These are phyloP conservation scores for Oldenlandia corymbosa DNA, from an alignment of 257 asterid species.

Conservation along the genomic window DNA sequence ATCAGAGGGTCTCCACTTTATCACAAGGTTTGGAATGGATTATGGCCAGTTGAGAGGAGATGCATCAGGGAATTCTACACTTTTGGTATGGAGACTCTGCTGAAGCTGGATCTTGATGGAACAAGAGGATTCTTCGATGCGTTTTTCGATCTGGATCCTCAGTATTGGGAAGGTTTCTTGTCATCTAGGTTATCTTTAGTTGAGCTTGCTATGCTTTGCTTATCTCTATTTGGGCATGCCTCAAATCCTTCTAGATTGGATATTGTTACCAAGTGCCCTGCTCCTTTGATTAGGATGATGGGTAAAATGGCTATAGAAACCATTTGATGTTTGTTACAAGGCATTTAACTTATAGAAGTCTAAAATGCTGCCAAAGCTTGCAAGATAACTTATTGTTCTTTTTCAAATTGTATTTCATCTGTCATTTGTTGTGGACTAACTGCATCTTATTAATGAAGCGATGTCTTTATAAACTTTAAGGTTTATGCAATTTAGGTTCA, in stretches of 20 bases:
- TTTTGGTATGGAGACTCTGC: conserved; percentile 85
- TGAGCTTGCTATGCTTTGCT: conserved; percentile 56
- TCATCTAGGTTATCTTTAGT: conserved; percentile 60
- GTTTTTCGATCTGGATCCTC: conserved; percentile 74
- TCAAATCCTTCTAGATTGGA: conserved; percentile 59
- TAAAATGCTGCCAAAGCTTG: background rate
- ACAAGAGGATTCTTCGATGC: conserved; percentile 72
- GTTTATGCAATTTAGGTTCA: no score
- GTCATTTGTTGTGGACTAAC: no score
- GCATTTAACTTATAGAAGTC: no score
- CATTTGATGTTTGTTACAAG: conserved; percentile 39
- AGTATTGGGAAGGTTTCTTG: conserved; percentile 71
- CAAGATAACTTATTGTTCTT: no score
- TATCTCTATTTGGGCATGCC: conserved; percentile 55
- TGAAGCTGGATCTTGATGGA: conserved; percentile 70
- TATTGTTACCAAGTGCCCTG: conserved; percentile 65
- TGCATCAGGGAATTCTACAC: conserved; percentile 52
- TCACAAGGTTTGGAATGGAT: conserved; percentile 54
- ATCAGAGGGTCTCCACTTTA: conserved; percentile 53
- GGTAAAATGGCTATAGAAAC: conserved; percentile 65
- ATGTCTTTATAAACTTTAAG: no score
- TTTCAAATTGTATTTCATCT: no score
- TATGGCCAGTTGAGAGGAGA: conserved; percentile 77
- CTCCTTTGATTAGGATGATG: conserved; percentile 57
- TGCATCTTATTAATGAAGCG: no score